Base-by-base conservation (phyloP, 1,139 yeast genomes). In the Debaryomyces coudertii region DNA sequence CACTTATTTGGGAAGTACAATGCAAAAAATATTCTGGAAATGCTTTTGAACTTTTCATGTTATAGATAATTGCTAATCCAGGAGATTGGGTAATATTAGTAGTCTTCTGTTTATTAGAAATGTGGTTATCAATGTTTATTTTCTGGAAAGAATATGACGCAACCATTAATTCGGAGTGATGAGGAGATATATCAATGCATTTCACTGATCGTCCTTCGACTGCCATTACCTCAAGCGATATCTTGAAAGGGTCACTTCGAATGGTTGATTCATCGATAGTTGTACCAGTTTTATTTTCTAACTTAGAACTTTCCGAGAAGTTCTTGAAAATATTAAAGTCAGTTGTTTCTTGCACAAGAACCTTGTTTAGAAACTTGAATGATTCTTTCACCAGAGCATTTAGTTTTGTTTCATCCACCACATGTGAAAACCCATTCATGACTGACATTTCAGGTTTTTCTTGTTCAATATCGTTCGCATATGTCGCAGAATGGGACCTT, bases 11-110 rank as follows among this genome's bases (percentile, higher is more conserved):
- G 1, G 75, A 57, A 4, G 67, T 48, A 47, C 69, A 58, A 15
- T 69, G 65, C 42, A 83, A 71, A 34, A 73, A 70, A 55, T 67
- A 76, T 53, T 83, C 87, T 0, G 87, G 83, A 27, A 63, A 53
- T 4, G 57, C 46, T 11, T 45, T 48, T 1, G 47, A 31, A 24
- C 36, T 52, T 18, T 44, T 63, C 33, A 49, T 47, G 53, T 55
- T 65, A 59, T 61, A 72, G 45, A 65, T 63, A 52, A 58, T 66
- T 14, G 68, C 80, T 59, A 77, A 69, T 54, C 57, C 82, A 43
- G 58, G 66, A 3, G 67, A 23, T 58, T 64, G 38, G 18, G 23
- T 49, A 38, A n/a, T 15, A 9, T 4, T 11, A 12, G 12, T 14
- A 12, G 15, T 16, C 12, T 27, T 7, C 7, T 22, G 7, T 7